Conservation (phyloP, 331 rosid species). For the Pyracantha coccinea region DNA sequence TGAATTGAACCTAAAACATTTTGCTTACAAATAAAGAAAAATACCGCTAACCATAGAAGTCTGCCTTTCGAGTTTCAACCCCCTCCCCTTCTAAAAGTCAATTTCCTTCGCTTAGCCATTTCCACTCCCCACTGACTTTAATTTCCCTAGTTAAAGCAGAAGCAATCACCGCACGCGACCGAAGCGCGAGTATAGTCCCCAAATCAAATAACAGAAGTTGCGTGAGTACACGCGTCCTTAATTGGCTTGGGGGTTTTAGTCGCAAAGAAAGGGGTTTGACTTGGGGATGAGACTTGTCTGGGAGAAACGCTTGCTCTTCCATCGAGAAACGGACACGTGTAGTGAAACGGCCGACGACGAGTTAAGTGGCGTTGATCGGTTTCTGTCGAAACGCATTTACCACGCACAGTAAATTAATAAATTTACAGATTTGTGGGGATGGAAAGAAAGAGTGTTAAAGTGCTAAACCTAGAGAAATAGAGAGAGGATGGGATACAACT, state of each 20-base stretch:
- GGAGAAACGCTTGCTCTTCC: constrained; percentile 26
- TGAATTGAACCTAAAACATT: accelerated
- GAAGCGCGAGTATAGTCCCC: neutral
- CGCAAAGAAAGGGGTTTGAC: constrained; percentile 14
- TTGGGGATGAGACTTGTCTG: neutral
- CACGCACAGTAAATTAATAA: constrained; percentile 35
- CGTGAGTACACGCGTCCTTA: neutral
- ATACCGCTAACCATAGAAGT: no score
- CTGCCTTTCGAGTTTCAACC: neutral
- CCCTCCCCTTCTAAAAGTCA: neutral
- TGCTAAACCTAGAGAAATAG: neutral
- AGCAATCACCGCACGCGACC: neutral
- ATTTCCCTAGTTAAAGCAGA: neutral
- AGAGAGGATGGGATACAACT: neutral
- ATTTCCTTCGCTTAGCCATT: neutral
- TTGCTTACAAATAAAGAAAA: accelerated
- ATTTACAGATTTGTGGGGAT: constrained; percentile 37
- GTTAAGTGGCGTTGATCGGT: constrained; percentile 41
- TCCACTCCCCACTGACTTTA: no score
- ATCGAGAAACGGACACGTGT: constrained; percentile 34
- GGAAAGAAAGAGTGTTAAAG: neutral
- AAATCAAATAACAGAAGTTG: no score
- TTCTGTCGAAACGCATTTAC: constrained; percentile 57
- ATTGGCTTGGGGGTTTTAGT: no score
- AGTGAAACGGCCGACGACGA: constrained; percentile 24